Base-by-base conservation (phyloP, 257 asterid species). In the Solanum rostratum region DNA sequence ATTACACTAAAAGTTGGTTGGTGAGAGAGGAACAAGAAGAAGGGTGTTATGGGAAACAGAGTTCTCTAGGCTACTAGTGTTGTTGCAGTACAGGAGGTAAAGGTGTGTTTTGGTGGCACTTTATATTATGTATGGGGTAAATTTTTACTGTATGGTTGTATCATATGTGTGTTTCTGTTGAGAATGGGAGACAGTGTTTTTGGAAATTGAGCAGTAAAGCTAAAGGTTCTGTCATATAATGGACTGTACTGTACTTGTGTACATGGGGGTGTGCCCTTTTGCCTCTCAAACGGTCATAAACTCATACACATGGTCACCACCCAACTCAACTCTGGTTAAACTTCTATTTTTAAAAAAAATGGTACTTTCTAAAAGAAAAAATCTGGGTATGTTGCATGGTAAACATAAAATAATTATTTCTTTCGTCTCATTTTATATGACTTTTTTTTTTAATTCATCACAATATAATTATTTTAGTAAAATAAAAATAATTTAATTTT, bases 211-310 rank as follows among this genome's bases (percentile, higher is more conserved):
- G 81, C 81, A 76, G 24, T 46, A 76, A 76, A 49, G 43, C 60
- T 13, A 24, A 49, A 76, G 81, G 15, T 29, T 74, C 46, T 74
- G 81, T 74, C 43, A 74, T 49, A 55, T 46, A 74, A 46, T 46
- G 27, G 81, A 24, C 59, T 24, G 81, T 74, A 74, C 22, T 74
- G 60, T 74, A 74, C 60, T 73, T 46, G 81, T 74, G 59, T 22
- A 45, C 22, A 7, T 74, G 59, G 45, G 57, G 41, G 43, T 55
- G 62, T 33, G 39, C 4, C 39, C 33, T 7, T 7, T 22, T 74
- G 43, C 43, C 59, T 49, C 60, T 69, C 79, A 70, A 85, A 87
- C 91, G 87, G 91, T 87, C 87, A 60, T 84, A 87, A 89, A 89
- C 88, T 84, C 90, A 60, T 37, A 27, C 13, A 30, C 13, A 30